A percentile compares a stretch with the other conserved stretches of the same genome.
phyloP scores from a whole-genome alignment of 345 rosid genomes.

The Arabidopsis suecica region DNA sequence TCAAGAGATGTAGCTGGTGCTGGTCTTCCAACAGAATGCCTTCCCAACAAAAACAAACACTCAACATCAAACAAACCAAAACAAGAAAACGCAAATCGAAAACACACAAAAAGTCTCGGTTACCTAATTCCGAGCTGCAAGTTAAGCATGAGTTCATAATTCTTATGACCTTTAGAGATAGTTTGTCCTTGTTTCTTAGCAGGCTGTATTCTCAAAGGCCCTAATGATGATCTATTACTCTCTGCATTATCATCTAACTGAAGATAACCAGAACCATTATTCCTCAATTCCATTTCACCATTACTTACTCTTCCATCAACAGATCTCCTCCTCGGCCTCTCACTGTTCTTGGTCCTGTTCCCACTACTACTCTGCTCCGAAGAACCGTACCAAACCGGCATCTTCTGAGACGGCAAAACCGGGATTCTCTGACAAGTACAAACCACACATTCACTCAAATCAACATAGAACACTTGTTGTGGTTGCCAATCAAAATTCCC shows the following conservation, averaged over 20 bases:
- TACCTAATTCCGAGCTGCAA: constrained; percentile 98
- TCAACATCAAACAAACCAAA: constrained; percentile 15
- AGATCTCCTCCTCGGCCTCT: constrained; percentile 63
- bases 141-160: constrained; percentile 97
- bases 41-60: constrained; percentile 32
- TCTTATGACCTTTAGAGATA: constrained; percentile 91
- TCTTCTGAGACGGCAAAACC: constrained; percentile 82
- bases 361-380: constrained; percentile 48
- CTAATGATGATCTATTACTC: constrained; percentile 39
- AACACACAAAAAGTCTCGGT: not conserved
- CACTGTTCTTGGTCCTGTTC: constrained; percentile 45
- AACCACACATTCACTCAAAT: constrained; percentile 66
- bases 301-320: constrained; percentile 72
- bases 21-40: constrained; percentile 94
- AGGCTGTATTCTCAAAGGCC: constrained; percentile 58
- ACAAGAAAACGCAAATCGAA: not conserved
- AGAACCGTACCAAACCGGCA: constrained; percentile 63
- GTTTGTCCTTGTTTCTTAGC: constrained; percentile 82
- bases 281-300: constrained; percentile 50
- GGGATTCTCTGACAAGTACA: constrained; percentile 65
- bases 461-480: constrained; percentile 62
- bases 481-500: constrained; percentile 84
- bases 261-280: constrained; percentile 53
- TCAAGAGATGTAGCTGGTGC: constrained; percentile 89
- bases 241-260: constrained; percentile 53